Evolutionary conservation across 176 grass and related monocot species (phyloP), one percentile per base, ranked within the genome.

Genomic region (Aegilops sharonensis): DNA sequence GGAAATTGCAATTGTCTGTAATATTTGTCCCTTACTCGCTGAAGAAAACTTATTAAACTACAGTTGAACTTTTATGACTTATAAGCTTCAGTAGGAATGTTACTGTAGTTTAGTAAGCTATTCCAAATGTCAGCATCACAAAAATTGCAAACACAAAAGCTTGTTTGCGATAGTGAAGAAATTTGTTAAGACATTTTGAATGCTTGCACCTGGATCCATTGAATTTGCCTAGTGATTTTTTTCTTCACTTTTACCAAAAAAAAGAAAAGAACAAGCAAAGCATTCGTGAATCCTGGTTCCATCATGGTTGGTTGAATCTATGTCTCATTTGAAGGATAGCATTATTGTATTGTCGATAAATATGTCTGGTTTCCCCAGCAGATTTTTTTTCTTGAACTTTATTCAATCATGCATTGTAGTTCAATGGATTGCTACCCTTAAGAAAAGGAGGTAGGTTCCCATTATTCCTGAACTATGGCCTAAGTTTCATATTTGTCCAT

Each of bases 361-460:
- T 11, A 61, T 80, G 18, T 18, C 17, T 42, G 8, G 3, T 17
- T 42, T 70, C n/a, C 20, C 2, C 9, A 2, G 63, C 4, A 68
- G 10, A 39, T 14, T 52, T 52, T 50, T 50, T 32, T 69, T 70
- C 37, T 34, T 20, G 57, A 79, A 39, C 30, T 42, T 40, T 31
- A 40, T 42, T 80, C 36, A 43, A 8, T 79, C 20, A 63, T 78
- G 18, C 27, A 78, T 50, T 50, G 47, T 47, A 13, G 39, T 42
- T 3, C 79, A 17, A 68, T 17, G 24, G 36, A 78, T 70, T 62
- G 60, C 72, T 83, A 62, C 25, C 72, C 45, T 83, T 77, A 18
- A 20, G 20, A 80, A 79, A 79, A 63, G 60, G 60, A 63, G n/a
- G 10, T 63, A 63, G 3, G 23, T 25, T 3, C 10, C 9, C 21